Base-by-base conservation (phyloP, 805 yeast genomes). In the Saccharomyces paradoxus region DNA sequence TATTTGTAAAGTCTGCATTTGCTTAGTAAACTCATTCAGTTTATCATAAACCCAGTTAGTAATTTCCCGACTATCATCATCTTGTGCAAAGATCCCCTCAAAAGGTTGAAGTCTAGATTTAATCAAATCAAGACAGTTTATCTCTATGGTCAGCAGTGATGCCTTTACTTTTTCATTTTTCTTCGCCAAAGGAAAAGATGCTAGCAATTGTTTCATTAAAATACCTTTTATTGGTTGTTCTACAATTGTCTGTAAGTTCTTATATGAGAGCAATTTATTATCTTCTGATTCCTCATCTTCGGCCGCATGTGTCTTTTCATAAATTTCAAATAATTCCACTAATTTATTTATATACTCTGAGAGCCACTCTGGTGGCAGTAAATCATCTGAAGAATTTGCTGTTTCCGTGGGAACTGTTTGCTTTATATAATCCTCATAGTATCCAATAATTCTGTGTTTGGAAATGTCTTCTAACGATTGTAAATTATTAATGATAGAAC, bases 331-430 rank as follows among this genome's bases (percentile, higher is more conserved):
- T 29, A 86, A 73, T 14, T 81, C 85, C 0, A 81, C 72, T 50
- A 86, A 27, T 48, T 63, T 61, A 46, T 54, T 58, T 29, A 69
- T 77, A 60, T 84, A 82, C n/a, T 81, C 84, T 50, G 79, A 73
- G 24, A 87, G 71, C 90, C 95, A 91, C 56, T 87, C 95, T 0
- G 97, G 96, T 4, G 96, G 83, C 56, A 84, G 80, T 24, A 87
- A 72, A 56, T 88, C 88, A 29, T 77, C 77, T 44, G 63, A 67
- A 21, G 74, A 58, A 41, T 68, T 67, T 54, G 74, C 63, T 63
- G 70, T 28, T 7, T 44, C 41, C 24, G 17, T 12, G 7, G 31
- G 30, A 14, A 31, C 26, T 6, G 7, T 21, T 21, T 49, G 32
- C 14, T 63, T 71, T 10, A 68, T 46, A 48, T 51, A 57, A n/a